Evolutionary conservation across 2,329 filamentous ascomycete species (phyloP), one percentile per base, ranked within the genome.

Genomic region (Colletotrichum cuscutae): DNA sequence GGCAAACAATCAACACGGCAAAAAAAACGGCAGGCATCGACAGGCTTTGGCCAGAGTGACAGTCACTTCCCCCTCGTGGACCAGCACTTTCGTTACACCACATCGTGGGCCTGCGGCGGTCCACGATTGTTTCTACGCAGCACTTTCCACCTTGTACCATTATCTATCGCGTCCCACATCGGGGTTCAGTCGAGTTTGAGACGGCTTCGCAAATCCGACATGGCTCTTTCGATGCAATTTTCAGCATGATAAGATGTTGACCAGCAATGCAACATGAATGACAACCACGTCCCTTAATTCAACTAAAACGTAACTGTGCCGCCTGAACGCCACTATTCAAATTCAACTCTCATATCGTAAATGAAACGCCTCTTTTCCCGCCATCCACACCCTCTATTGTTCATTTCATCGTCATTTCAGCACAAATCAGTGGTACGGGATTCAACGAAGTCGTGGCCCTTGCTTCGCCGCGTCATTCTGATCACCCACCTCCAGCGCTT

Each of bases 211-310:
- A 69, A 71, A 72, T 65, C 49, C 74, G 68, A 53, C 72, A 75
- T 72, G 68, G 68, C 68, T 72, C 62, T 69, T 64, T 69, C 71
- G 69, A 68, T 68, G 71, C 70, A 74, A 71, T 53, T 71, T 62
- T 66, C 73, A 74, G 65, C 74, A 75, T 73, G 73, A 74, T 76
- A 72, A 73, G 71, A 74, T 71, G 70, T 71, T 75, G 73, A 75
- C 59, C 71, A 71, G 57, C 73, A 73, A 71, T 75, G 71, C 73
- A 73, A 72, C 71, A 71, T 71, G 73, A 75, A 75, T 74, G 73
- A 73, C 74, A 75, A 68, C 73, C 72, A 42, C 70, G 65, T 73
- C 65, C 61, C 56, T 65, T 67, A 66, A 72, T 63, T 54, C 65
- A 71, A 64, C 73, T 75, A 66, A 65, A 67, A 56, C 70, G 73